A percentile compares a stretch with the other conserved stretches of the same genome.
Conservation (phyloP, 1,284 basidiomycete species). For the Porogramme epimiltina region DNA sequence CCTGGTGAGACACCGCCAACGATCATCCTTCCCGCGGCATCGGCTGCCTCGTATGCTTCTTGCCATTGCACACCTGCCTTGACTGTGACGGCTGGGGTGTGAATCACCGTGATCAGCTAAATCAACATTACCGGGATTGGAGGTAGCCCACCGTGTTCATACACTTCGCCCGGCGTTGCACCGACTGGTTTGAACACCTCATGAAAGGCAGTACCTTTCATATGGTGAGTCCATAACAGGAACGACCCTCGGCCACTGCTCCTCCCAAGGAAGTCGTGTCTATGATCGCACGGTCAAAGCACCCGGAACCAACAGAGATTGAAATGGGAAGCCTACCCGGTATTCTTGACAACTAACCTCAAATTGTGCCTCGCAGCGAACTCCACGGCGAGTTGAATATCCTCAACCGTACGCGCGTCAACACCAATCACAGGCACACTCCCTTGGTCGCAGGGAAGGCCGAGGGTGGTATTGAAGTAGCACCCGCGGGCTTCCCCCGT, state of each 20-base stretch:
- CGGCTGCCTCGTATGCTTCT: slow-evolving; percentile 40
- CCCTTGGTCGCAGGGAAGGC: slow-evolving; percentile 42
- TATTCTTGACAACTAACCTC: slow-evolving; percentile 48
- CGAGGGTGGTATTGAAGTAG: slow-evolving; percentile 40
- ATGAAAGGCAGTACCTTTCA: slow-evolving; percentile 24
- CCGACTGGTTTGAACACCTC: slow-evolving; percentile 28
- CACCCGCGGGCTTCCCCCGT: slow-evolving; percentile 39
- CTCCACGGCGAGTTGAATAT: slow-evolving; percentile 41
- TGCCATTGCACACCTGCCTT: slow-evolving; percentile 47
- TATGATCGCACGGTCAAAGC: slow-evolving; percentile 14
- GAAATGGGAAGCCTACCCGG: slow-evolving; percentile 34
- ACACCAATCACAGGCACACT: slow-evolving; percentile 43
- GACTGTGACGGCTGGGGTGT: slow-evolving; percentile 37
- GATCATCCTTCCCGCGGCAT: slow-evolving; percentile 20
- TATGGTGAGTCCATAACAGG: slow-evolving; percentile 24
- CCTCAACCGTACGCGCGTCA: slow-evolving; percentile 36
- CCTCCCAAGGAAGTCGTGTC: slow-evolving; percentile 25
- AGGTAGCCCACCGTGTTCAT: neutral
- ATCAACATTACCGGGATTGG: neutral
- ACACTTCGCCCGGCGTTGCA: neutral
- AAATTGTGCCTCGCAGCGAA: slow-evolving; percentile 42
- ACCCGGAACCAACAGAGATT: neutral
- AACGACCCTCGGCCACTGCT: slow-evolving; percentile 19
- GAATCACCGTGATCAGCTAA: neutral
- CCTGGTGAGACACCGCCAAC: slow-evolving; percentile 32